phyloP scores from a whole-genome alignment of 1,284 basidiomycete species.

The Ceratobasidium sp. region DNA sequence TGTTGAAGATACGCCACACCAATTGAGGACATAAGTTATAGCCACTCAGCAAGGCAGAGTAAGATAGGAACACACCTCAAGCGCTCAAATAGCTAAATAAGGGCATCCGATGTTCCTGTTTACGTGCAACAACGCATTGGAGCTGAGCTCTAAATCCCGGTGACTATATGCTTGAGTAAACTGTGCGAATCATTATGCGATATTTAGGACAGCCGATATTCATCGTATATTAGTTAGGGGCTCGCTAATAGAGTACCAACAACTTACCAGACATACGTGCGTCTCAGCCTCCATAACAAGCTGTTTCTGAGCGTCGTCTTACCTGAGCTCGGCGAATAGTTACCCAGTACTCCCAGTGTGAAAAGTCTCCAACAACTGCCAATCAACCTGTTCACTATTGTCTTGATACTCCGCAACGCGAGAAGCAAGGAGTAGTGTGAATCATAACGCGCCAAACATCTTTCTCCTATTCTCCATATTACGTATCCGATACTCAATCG shows the following conservation, averaged over 20 bases:
- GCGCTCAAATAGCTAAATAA: slow-evolving; percentile 3
- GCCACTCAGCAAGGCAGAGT: background rate
- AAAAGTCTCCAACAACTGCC: background rate
- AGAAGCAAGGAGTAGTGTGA: background rate
- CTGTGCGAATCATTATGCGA: background rate
- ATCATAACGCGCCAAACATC: background rate
- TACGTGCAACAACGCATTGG: slow-evolving; percentile 6
- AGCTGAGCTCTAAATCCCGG: background rate
- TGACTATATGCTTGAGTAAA: background rate
- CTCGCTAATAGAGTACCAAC: background rate
- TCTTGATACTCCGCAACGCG: background rate
- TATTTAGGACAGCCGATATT: background rate
- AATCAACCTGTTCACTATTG: background rate
- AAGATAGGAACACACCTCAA: background rate
- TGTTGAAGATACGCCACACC: background rate
- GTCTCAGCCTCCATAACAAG: background rate
- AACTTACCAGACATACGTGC: background rate
- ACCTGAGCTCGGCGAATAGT: background rate
- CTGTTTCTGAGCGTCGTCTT: background rate
- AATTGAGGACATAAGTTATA: background rate
- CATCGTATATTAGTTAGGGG: background rate
- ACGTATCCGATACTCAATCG: background rate
- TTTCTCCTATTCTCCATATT: background rate
- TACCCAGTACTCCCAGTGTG: background rate
- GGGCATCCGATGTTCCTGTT: background rate